Evolutionary conservation across 2,329 filamentous ascomycete species (phyloP), one percentile per base, ranked within the genome.

Genomic region (Alternaria triticimaculans): DNA sequence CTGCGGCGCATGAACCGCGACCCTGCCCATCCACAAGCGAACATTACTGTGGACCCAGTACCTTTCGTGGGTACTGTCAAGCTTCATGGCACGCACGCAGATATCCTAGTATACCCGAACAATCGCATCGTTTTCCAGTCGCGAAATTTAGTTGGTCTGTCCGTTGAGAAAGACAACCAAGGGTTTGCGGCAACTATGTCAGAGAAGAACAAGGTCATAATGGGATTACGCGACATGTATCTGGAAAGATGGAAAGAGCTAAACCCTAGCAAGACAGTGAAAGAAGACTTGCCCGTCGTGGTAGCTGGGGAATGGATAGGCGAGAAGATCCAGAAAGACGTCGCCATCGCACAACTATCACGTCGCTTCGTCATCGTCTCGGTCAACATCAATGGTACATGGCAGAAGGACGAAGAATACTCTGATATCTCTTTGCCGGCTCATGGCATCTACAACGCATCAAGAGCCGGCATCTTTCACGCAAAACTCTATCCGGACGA

Each of bases 231-330:
- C 28, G 59, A 76, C 30, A 30, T 60, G 4, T 71, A 71, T 48
- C 5, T 70, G 9, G 60, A 46, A 8, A 66, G 71, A 3, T 77
- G 69, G 70, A 65, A 41, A 25, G 44, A 63, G 9, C 55, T 75
- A 3, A 69, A 76, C 50, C 69, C 66, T 5, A 21, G 37, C 25
- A 7, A 20, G 1, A 5, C 25, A 4, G n/a, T 73, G 1, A 58
- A 68, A 18, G 21, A 51, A 3, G 45, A 23, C n/a, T 28, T 56
- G 2, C 72, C 74, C 2, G 18, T 76, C 3, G 62, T 70, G 4
- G 73, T 78, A n/a, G 74, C 74, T 1, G 76, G 76, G 9, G 74
- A 78, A 56, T 78, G 74, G 74, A 72, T 78, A 14, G 73, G 75
- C 25, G 30, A 66, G 11, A 72, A 66, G 12, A 72, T 76, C 12